Base-by-base conservation (phyloP, 176 grass and related monocot species). In the Tillandsia fasciculata region DNA sequence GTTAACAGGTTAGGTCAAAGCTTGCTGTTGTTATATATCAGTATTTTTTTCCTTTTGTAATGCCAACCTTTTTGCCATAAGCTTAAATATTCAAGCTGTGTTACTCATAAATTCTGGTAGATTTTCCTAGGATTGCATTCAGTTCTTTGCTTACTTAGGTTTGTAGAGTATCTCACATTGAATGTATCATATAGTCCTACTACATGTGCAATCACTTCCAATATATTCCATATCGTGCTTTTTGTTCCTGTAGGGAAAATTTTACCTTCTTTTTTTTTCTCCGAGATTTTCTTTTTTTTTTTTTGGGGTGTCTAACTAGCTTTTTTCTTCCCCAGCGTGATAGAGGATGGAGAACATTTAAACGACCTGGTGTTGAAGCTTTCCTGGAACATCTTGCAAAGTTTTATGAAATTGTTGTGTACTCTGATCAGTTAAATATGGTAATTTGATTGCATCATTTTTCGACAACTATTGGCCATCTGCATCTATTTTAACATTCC, bases 331-430 rank as follows among this genome's bases (percentile, higher is more conserved):
- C 33, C 33, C 66, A 91, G 93, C 83, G 93, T 74, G 93, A 92
- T 8, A 92, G 84, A 87, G 93, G 93, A 66, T 97, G 93, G 93
- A 90, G 74, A 66, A 97, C 93, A 49, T 91, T 92, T 76, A 97
- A 97, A 83, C 92, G 93, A 52, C 88, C 93, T 68, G 89, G 93
- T 79, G 86, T 97, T 64, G 93, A 97, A 50, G 93, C 93, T 47
- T 97, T 97, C 80, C 24, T 96, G 73, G 79, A 96, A 63, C 81
- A 86, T 65, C 82, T 96, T 67, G 59, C 81, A 53, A 77, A 70
- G 28, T 87, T 72, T 18, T 96, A 92, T 78, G 93, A 96, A 84
- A 72, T 96, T 87, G 81, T 92, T 74, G 89, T 96, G 68, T 96
- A 85, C 76, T 96, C 93, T 9, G 89, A 96, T 87, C 93, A 92